Evolutionary conservation across 345 rosid species (phyloP).

Genomic region (Salix dunnii): DNA sequence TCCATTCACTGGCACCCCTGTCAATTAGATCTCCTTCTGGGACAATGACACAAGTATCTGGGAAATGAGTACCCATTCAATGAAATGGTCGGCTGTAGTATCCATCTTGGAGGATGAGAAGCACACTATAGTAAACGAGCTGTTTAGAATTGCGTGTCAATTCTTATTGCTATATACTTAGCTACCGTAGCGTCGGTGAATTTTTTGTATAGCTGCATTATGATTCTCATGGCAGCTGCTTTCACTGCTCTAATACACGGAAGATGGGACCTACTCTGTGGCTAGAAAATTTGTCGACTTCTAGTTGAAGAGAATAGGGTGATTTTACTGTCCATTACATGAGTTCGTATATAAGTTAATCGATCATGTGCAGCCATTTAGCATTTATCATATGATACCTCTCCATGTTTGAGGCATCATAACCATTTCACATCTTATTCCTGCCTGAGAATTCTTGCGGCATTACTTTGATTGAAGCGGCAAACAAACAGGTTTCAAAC

Average conservation of each 20-base stretch:
- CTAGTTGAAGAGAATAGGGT: not conserved
- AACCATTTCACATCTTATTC: not conserved
- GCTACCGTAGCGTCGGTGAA: not conserved
- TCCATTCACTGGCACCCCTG: not conserved
- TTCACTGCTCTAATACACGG: not conserved
- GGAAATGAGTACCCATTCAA: not conserved
- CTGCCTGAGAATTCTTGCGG: not conserved
- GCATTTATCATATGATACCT: not conserved
- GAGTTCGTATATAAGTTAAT: not conserved
- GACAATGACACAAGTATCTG: not conserved
- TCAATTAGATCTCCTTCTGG: not conserved
- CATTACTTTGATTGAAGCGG: too few relatives aligned
- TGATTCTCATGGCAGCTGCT: not conserved
- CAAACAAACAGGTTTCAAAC: too few relatives aligned
- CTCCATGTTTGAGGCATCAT: not conserved
- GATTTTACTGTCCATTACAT: not conserved
- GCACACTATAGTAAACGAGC: not conserved
- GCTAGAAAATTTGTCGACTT: not conserved
- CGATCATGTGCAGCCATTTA: not conserved
- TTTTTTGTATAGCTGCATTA: not conserved
- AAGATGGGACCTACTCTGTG: not conserved
- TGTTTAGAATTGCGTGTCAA: not conserved
- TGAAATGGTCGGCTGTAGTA: not conserved
- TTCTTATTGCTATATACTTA: not conserved
- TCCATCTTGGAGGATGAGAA: not conserved